Conservation (phyloP, 2,329 filamentous ascomycete genomes). For the Zymoseptoria passerinii region DNA sequence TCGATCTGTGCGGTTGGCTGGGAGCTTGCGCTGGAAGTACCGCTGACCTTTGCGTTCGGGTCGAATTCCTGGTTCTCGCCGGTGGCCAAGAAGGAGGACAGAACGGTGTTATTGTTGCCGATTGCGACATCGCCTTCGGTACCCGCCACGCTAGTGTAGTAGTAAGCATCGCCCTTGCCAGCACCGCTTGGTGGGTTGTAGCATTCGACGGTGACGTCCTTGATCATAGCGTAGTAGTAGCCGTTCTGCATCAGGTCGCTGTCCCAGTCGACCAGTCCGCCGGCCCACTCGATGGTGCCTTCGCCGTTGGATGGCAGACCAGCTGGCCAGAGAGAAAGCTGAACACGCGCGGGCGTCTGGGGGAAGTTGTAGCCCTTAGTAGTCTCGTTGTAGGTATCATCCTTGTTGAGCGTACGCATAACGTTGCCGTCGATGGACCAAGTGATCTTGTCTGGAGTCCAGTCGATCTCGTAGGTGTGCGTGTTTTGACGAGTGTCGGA, state of each 20-base stretch:
- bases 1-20: slow-evolving; percentile 26
- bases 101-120: slow-evolving; percentile 63
- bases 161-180: slow-evolving; percentile 56
- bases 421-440: slow-evolving; percentile 81
- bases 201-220: slow-evolving; percentile 74
- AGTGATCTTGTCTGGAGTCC: slow-evolving; percentile 75
- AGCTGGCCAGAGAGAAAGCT: slow-evolving; percentile 94
- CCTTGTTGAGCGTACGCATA: slow-evolving; percentile 64
- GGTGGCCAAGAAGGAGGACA: slow-evolving; percentile 73
- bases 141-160: slow-evolving; percentile 56
- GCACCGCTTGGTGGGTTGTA: slow-evolving; percentile 70
- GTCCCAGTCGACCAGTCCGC: slow-evolving; percentile 83
- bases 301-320: slow-evolving; percentile 68
- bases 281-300: slow-evolving; percentile 87
- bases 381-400: slow-evolving; percentile 79
- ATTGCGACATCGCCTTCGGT: slow-evolving; percentile 73
- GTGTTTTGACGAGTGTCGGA: slow-evolving; percentile 66
- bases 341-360: slow-evolving; percentile 82
- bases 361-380: slow-evolving; percentile 77
- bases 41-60: slow-evolving; percentile 30
- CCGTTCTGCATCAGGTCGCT: slow-evolving; percentile 72
- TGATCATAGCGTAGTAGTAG: slow-evolving; percentile 80
- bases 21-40: slow-evolving; percentile 22
- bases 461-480: slow-evolving; percentile 89
- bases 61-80: slow-evolving; percentile 59